Conservation (phyloP, 176 grass and related monocot genomes). For the Rhynchospora tenuis region DNA sequence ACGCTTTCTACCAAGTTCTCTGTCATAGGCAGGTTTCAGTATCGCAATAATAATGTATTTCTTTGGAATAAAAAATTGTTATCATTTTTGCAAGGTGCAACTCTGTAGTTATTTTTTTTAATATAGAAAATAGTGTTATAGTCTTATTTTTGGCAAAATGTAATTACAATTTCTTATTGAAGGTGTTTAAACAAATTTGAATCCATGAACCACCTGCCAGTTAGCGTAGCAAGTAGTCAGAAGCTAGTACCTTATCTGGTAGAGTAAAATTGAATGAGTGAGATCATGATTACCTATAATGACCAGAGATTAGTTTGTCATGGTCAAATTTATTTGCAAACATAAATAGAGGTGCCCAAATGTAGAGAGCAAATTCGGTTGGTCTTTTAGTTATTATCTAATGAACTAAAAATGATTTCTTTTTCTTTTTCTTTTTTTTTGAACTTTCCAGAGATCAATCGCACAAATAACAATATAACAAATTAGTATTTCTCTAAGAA, state of each 20-base stretch:
- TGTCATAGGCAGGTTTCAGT: not conserved
- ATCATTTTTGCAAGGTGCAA: not conserved
- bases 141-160: not conserved
- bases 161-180: not conserved
- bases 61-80: not conserved
- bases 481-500: too few species aligned
- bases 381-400: not conserved
- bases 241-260: too few species aligned
- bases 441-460: too few species aligned
- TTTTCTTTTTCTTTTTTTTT: too few species aligned
- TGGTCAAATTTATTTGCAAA: not conserved
- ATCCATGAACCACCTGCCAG: not conserved
- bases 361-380: not conserved
- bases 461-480: too few species aligned
- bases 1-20: not conserved
- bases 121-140: not conserved
- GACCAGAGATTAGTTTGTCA: not conserved
- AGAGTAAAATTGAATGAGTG: too few species aligned
- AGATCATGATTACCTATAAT: not conserved
- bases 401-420: too few species aligned
- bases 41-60: not conserved
- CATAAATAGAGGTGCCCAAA: not conserved
- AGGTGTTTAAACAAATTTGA: not conserved
- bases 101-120: not conserved
- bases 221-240: not conserved